Evolutionary conservation across 495 filamentous ascomycete species (phyloP).

Genomic region (Penicillium odoratum): DNA sequence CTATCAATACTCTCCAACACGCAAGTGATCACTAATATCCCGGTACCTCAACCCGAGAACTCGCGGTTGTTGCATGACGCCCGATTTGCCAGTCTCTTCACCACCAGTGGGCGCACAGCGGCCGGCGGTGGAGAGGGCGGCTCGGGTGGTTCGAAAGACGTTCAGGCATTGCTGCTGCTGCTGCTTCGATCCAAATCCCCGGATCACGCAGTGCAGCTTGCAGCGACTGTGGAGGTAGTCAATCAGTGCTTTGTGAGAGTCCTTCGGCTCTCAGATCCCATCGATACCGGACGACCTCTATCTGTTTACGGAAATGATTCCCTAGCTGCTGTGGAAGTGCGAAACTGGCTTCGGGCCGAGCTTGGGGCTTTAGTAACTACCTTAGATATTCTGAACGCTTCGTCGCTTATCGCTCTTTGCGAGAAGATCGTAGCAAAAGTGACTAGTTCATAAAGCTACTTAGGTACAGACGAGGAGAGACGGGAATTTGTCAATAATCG

Average conservation of each 20-base stretch:
- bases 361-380: not conserved
- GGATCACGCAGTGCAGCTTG: not conserved
- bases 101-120: not conserved
- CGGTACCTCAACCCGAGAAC: not conserved
- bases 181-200: not conserved
- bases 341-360: conserved; percentile 21
- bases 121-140: not conserved
- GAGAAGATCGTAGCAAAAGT: not conserved
- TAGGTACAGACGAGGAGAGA: not conserved
- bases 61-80: not conserved
- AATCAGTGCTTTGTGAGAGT: conserved; percentile 12
- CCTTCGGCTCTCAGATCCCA: conserved; percentile 21
- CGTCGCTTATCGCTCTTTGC: not conserved
- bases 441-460: not conserved
- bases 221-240: conserved; percentile 10
- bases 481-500: not conserved
- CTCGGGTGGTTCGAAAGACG: no score
- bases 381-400: not conserved
- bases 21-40: conserved; percentile 19
- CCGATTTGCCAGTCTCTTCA: not conserved
- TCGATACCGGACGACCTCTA: no score
- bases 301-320: conserved; percentile 30
- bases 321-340: conserved; percentile 30
- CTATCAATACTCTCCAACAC: not conserved
- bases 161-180: not conserved